Evolutionary conservation across 164 flowering plant genomes (phyloP), one percentile per base, ranked within the genome.

Genomic region (Liriodendron chinense): DNA sequence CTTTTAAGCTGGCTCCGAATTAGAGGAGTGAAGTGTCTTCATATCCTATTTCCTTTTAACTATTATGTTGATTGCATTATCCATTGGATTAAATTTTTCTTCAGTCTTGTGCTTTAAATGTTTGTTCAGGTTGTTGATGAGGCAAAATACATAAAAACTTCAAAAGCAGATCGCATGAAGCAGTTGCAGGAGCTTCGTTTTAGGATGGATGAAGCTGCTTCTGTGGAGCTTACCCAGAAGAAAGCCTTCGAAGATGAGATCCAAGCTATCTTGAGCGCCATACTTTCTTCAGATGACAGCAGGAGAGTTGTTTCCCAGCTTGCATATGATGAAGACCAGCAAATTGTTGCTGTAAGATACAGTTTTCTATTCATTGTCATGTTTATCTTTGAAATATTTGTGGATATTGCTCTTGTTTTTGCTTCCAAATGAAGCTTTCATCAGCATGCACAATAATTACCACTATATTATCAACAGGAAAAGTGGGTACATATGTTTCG

Each of bases 401-500:
- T 70, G 50, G 57, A 64, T 49, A 10, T 28, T 10, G n/a, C 57
- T 23, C n/a, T 14, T 9, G 48, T 28, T 72, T 47, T 66, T 20
- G 24, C n/a, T n/a, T 16, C 28, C n/a, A 43, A 72, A 14, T 71
- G 57, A 34, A 69, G 24, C 28, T 76, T 21, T 53, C 1, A 28
- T 65, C 16, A 53, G 28, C 57, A 71, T 20, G n/a, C 67, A 53
- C 18, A 34, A 13, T 47, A 47, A 28, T 56, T 50, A 48, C 10
- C 47, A 25, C 7, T 57, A 2, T 75, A 72, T 47, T 71, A 75
- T 78, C 24, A 63, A 81, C 88, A 96, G 99, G 97, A 89, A 76
- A 94, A 92, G 75, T 96, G 99, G 98, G 81, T 94, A 66, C 98
- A 91, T 79, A 83, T 90, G 86, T 87, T 92, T 69, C 99, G 99